Evolutionary conservation across 345 rosid genomes (phyloP), one percentile per base, ranked within the genome.

Genomic region (Lenwebbia sp.): DNA sequence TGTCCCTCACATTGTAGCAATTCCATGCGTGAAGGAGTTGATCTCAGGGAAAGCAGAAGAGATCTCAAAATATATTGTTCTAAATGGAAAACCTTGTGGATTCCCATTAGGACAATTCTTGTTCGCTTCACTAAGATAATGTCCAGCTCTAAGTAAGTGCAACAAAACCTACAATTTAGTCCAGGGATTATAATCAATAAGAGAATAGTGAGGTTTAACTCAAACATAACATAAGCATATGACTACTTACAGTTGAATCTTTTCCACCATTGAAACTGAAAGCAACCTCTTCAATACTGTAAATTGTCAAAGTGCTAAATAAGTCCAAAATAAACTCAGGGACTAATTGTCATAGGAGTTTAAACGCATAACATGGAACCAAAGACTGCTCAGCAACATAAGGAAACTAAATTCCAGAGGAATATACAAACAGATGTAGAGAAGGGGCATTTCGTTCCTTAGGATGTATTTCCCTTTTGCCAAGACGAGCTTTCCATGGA

Each of bases 241-340:
- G 85, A n/a, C 85, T 58, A 91, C 98, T 92, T 91, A 97, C 99
- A 84, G 96, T 97, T 44, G 99, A 96, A 90, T 97, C 99, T 88
- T 97, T 97, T 86, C 99, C 99, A 87, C 99, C 99, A 88, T 97
- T 97, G 90, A 97, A 97, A 90, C 99, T 97, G 91, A 97, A 96
- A 52, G 99, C 96, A 75, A 96, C 95, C 95, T 97, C 99, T 91
- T 96, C 99, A 83, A 88, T 90, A 81, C 99, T 97, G 93, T 88
- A 82, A n/a, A 54, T 26, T 7, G 56, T 50, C 40, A 82, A 82
- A 50, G 37, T 28, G 23, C 22, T 25, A n/a, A 33, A 82, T 37
- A 28, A 82, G 56, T 82, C 56, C 54, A 52, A 30, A 12, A 82
- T 28, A 50, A 82, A 22, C 84, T 15, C 84, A 52, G 84, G 58